phyloP scores from a whole-genome alignment of 2,329 filamentous ascomycete genomes.

The Magnaporthiopsis rhizophila region DNA sequence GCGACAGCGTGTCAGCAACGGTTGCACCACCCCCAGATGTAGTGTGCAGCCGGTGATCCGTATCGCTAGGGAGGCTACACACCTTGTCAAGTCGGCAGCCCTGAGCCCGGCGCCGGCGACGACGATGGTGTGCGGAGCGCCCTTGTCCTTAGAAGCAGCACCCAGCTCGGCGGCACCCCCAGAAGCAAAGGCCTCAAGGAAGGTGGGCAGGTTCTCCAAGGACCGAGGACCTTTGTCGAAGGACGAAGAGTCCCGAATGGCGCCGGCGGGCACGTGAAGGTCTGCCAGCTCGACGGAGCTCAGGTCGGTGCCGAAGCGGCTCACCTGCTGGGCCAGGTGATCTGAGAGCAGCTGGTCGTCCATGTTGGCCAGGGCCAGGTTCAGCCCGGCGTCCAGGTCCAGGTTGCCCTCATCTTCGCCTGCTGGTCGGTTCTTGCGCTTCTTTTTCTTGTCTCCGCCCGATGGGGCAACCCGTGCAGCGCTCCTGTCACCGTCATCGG shows the following conservation, averaged over 20 bases:
- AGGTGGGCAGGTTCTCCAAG: slow-evolving; percentile 67
- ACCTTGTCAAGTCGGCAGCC: slow-evolving; percentile 77
- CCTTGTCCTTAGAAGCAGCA: slow-evolving; percentile 58
- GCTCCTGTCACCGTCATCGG: slow-evolving; percentile 23
- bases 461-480: background rate
- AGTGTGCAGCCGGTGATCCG: background rate
- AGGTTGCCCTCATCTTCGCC: slow-evolving; percentile 42
- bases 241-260: slow-evolving; percentile 71
- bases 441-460: slow-evolving; percentile 44
- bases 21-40: background rate
- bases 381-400: slow-evolving; percentile 66
- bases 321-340: slow-evolving; percentile 72
- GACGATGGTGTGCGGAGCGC: slow-evolving; percentile 77
- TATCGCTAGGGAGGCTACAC: slow-evolving; percentile 11
- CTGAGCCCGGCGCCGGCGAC: slow-evolving; percentile 78
- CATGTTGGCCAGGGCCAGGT: slow-evolving; percentile 74
- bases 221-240: slow-evolving; percentile 52
- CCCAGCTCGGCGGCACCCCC: slow-evolving; percentile 49
- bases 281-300: slow-evolving; percentile 81
- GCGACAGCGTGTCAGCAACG: background rate
- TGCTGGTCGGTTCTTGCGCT: slow-evolving; percentile 22
- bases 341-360: slow-evolving; percentile 78
- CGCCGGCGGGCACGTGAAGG: slow-evolving; percentile 67
- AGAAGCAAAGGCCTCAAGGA: slow-evolving; percentile 60
- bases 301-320: slow-evolving; percentile 69